Conservation (phyloP, 1,284 basidiomycete genomes). For the Cryptococcus sp. region DNA sequence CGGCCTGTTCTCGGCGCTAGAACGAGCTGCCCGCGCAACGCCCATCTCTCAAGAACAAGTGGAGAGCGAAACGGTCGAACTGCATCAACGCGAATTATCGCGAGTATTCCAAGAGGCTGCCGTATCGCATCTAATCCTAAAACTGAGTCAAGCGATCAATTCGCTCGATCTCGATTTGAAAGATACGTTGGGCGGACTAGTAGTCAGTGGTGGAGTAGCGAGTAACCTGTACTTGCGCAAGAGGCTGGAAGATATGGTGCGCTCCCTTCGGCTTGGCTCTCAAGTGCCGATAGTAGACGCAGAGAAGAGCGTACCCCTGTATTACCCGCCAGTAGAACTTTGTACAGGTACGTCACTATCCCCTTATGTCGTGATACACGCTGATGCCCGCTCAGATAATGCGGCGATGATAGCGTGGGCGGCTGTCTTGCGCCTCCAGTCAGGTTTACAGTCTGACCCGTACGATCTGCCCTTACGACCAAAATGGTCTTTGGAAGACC, state of each 20-base stretch:
- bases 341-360: slow-evolving; percentile 68
- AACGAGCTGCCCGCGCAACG: slow-evolving; percentile 18
- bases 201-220: slow-evolving; percentile 88
- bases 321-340: slow-evolving; percentile 66
- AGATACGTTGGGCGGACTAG: slow-evolving; percentile 60
- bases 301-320: slow-evolving; percentile 48
- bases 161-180: slow-evolving; percentile 26
- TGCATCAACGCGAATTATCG: slow-evolving; percentile 57
- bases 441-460: slow-evolving; percentile 57
- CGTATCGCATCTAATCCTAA: slow-evolving; percentile 71
- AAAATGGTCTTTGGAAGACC: slow-evolving; percentile 54
- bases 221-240: slow-evolving; percentile 71
- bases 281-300: background rate
- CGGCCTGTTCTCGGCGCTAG: slow-evolving; percentile 66
- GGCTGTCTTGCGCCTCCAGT: slow-evolving; percentile 75
- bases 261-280: slow-evolving; percentile 2
- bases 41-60: background rate
- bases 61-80: slow-evolving; percentile 13
- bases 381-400: slow-evolving; percentile 65
- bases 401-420: slow-evolving; percentile 95
- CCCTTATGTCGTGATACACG: background rate
- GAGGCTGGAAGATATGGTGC: slow-evolving; percentile 52
- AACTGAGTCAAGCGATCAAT: slow-evolving; percentile 65
- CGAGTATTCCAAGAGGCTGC: slow-evolving; percentile 71
- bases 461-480: slow-evolving; percentile 46